Conservation (phyloP, 2,329 filamentous ascomycete genomes). For the Cercospora sp. region DNA sequence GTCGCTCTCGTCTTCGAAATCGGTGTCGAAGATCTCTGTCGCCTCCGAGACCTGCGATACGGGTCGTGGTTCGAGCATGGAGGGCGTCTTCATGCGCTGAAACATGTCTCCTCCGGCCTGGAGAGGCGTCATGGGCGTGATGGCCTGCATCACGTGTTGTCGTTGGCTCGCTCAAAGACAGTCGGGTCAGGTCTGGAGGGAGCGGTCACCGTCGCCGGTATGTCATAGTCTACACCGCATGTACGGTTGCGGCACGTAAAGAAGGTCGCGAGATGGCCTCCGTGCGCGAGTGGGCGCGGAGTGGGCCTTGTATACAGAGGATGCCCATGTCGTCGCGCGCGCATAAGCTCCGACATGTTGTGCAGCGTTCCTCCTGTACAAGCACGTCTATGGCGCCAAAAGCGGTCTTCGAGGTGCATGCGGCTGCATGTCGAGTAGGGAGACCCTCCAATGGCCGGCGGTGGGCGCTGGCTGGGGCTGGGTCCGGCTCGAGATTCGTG, state of each 20-base stretch:
- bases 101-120: constrained; percentile 51
- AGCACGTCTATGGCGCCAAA: constrained; percentile 31
- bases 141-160: constrained; percentile 44
- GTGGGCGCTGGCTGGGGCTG: constrained; percentile 13
- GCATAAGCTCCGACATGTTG: constrained; percentile 37
- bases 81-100: constrained; percentile 50
- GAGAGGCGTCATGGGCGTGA: constrained; percentile 48
- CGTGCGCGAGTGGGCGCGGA: constrained; percentile 45
- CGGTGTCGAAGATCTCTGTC: constrained; percentile 77
- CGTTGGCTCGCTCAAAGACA: constrained; percentile 9
- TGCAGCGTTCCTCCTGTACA: constrained; percentile 29
- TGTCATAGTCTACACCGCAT: constrained; percentile 28
- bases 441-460: constrained; percentile 20
- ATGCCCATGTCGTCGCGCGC: constrained; percentile 37
- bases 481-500: constrained; percentile 20
- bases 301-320: constrained; percentile 45
- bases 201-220: constrained; percentile 24
- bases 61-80: constrained; percentile 58
- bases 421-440: constrained; percentile 17
- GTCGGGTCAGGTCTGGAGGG: constrained; percentile 12
- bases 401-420: constrained; percentile 22
- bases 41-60: constrained; percentile 60
- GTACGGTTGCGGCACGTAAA: constrained; percentile 33
- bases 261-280: constrained; percentile 42
- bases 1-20: constrained; percentile 67